A percentile compares a stretch with the other conserved stretches of the same genome.
Conservation (phyloP, 352 stramenopile genomes). For the Elongisporangium prolatum region DNA sequence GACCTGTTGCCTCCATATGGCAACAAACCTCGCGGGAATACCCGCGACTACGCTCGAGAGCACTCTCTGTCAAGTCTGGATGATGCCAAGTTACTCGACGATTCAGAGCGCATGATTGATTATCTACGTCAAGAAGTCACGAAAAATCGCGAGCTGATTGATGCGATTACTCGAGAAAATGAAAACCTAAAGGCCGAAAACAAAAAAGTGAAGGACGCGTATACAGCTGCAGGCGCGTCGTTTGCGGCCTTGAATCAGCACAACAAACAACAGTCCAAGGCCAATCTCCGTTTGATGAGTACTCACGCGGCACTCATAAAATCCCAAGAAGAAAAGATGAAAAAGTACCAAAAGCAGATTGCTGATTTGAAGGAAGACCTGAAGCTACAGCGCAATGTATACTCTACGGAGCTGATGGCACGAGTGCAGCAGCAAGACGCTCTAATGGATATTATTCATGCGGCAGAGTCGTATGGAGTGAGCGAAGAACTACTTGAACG, state of each 20-base stretch:
- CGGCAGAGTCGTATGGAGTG: conserved; percentile 53
- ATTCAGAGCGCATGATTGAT: conserved; percentile 84
- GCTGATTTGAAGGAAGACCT: conserved; percentile 78
- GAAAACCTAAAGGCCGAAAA: conserved; percentile 84
- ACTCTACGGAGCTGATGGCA: conserved; percentile 70
- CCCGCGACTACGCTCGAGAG: conserved; percentile 3
- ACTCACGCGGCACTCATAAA: conserved; percentile 83
- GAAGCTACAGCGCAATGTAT: conserved; percentile 74
- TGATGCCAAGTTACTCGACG: conserved; percentile 67
- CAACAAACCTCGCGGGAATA: neutral
- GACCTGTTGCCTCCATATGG: conserved; percentile 26
- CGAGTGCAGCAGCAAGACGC: conserved; percentile 56
- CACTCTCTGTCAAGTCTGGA: conserved; percentile 27
- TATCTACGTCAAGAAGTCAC: conserved; percentile 76
- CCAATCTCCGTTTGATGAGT: conserved; percentile 87
- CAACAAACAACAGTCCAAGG: conserved; percentile 92
- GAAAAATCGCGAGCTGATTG: conserved; percentile 68
- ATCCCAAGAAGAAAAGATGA: conserved; percentile 89
- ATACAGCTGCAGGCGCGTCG: conserved; percentile 88
- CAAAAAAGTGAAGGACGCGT: conserved; percentile 91
- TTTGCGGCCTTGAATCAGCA: conserved; percentile 92
- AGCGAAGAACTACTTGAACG: conserved; percentile 40
- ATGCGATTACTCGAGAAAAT: conserved; percentile 64
- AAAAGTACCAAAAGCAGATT: conserved; percentile 86
- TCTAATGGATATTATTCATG: conserved; percentile 36